Evolutionary conservation across 1,284 basidiomycete genomes (phyloP), one percentile per base, ranked within the genome.

Genomic region (Cystobasidium pallidum): DNA sequence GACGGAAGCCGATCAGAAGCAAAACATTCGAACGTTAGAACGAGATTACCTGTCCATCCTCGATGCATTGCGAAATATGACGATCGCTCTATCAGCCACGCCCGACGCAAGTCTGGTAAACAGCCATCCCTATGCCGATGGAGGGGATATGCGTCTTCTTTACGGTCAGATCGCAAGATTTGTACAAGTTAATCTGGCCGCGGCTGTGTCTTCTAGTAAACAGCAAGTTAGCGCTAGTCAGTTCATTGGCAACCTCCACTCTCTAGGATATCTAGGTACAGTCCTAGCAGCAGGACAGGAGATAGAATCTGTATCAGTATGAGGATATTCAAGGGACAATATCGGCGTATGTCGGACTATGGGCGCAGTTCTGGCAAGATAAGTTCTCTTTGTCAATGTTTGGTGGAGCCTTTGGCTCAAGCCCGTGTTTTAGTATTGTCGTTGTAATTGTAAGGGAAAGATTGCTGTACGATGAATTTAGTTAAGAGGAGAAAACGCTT

Each of bases 1-100:
- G 26, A 36, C 45, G 6, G 58, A 54, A 26, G 24, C 32, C 8
- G 57, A 70, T 2, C 21, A 47, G 19, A 61, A 43, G 58, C 41
- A 47, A n/a, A 55, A 52, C 43, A 49, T 51, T 32, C 55, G 57
- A 15, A 58, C 67, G 17, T 39, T 70, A 6, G 52, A 70, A 45
- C 66, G 66, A 15, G 66, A 68, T 26, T 68, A 57, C 30, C 54
- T 68, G 13, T 57, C 43, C 15, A 68, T 68, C 21, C 54, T 68
- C 8, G 66, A 68, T 24, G 55, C 52, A 19, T 34, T 68, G n/a
- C 49, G 36, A 26, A 41, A 58, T 30, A 61, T 61, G 45, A 51
- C 58, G 17, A 43, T 21, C 10, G 19, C 61, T 28, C 61, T 54
- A 15, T 59, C 68, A 6, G 61, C 59, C 39, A 43, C 59, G 11